phyloP scores from a whole-genome alignment of 345 rosid genomes.

The Aquilaria sinensis region DNA sequence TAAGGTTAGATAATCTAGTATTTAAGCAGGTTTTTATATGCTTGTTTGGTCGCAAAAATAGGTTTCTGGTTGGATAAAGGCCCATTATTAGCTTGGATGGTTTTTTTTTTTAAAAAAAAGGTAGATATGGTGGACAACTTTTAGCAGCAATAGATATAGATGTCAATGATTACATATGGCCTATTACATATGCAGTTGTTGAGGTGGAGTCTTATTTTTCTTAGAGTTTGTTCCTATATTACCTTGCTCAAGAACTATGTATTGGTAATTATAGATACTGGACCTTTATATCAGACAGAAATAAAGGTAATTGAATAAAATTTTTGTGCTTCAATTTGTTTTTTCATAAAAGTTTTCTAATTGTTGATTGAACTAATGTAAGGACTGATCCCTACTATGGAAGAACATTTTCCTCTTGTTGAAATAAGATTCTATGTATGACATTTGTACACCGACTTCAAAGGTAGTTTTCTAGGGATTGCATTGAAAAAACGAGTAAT shows the following conservation, averaged over 20 bases:
- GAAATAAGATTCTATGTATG: too few species aligned
- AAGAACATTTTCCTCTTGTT: too few species aligned
- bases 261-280: neutral
- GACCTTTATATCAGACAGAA: neutral
- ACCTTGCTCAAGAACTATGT: too few species aligned
- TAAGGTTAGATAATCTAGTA: neutral
- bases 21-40: neutral
- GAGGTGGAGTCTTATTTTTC: neutral
- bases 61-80: neutral
- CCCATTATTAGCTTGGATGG: neutral
- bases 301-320: too few species aligned
- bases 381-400: neutral
- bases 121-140: neutral
- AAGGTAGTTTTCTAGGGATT: neutral
- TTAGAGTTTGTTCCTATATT: neutral
- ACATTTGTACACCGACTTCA: too few species aligned
- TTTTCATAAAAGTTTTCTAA: too few species aligned
- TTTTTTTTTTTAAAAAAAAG: neutral
- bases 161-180: neutral
- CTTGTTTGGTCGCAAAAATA: neutral
- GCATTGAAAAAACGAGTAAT: neutral
- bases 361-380: too few species aligned
- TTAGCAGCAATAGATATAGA: neutral
- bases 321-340: too few species aligned
- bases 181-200: neutral